Percentiles rank a stretch among this genome's conserved stretches.
These are phyloP conservation scores for Claviceps lovelessii DNA, from an alignment of 2,329 filamentous ascomycete species.

Conservation along the genomic window DNA sequence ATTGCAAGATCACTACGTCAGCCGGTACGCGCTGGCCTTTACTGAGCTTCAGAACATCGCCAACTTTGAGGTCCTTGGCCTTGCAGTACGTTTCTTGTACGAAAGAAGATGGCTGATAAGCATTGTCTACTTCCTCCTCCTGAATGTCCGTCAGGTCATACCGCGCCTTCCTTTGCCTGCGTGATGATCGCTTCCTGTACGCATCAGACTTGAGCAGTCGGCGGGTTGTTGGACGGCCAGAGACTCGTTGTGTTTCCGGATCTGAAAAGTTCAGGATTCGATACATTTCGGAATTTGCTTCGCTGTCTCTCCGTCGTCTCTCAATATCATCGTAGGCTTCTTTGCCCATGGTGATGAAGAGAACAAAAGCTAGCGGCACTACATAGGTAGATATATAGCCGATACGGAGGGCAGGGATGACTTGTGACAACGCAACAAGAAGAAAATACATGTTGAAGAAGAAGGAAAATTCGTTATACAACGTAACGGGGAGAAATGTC, in stretches of 20 bases:
- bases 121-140: constrained; percentile 45
- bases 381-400: constrained; percentile 93
- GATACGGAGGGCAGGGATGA: constrained; percentile 77
- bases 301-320: constrained; percentile 69
- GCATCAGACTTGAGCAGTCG: constrained; percentile 30
- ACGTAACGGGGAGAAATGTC: constrained; percentile 82
- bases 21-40: constrained; percentile 91
- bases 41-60: constrained; percentile 81
- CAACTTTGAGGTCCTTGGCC: constrained; percentile 79
- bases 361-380: constrained; percentile 79
- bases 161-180: constrained; percentile 17
- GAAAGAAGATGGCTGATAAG: constrained; percentile 29
- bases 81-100: constrained; percentile 61
- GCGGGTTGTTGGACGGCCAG: constrained; percentile 20
- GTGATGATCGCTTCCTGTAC: constrained; percentile 14
- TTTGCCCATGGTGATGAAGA: constrained; percentile 84
- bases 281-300: constrained; percentile 88
- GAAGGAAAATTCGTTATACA: constrained; percentile 99
- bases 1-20: constrained; percentile 86
- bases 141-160: constrained; percentile 46
- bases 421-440: constrained; percentile 84
- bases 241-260: constrained; percentile 25
- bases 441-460: constrained; percentile 99
- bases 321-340: constrained; percentile 91
- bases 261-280: constrained; percentile 60